Conservation (phyloP, 2,329 filamentous ascomycete genomes). For the Colletotrichum neosansevieriae region DNA sequence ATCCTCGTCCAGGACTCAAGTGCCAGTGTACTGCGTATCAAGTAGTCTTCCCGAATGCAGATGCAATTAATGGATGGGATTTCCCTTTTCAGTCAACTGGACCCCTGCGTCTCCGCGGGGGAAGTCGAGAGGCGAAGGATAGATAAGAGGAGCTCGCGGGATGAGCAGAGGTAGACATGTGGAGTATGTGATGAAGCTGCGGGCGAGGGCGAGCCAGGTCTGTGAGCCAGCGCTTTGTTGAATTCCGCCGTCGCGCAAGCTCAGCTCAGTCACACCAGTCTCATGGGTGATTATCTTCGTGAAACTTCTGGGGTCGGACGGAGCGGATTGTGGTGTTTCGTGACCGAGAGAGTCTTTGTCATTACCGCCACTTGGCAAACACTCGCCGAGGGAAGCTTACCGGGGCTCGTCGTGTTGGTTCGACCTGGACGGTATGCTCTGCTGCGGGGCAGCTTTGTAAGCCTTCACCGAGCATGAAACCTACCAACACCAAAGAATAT, state of each 20-base stretch:
- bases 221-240: constrained; percentile 30
- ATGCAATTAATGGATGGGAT: background rate
- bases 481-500: background rate
- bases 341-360: constrained; percentile 2
- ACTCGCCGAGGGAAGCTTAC: background rate
- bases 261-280: background rate
- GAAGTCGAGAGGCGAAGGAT: background rate
- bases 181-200: background rate
- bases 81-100: background rate
- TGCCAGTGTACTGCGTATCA: no score
- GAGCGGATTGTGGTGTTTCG: constrained; percentile 27
- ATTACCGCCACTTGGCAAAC: constrained; percentile 4
- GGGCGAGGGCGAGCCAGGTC: constrained; percentile 22
- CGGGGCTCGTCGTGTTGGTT: background rate
- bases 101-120: constrained; percentile 6
- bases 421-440: background rate
- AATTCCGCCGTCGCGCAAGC: background rate
- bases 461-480: background rate
- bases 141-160: constrained; percentile 1
- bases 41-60: no score
- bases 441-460: constrained; percentile 12
- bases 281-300: background rate
- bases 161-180: background rate
- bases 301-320: constrained; percentile 32
- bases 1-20: no score